Conservation (phyloP, 371 early-diverging fungal genomes). For the Rhizopus sp. region DNA sequence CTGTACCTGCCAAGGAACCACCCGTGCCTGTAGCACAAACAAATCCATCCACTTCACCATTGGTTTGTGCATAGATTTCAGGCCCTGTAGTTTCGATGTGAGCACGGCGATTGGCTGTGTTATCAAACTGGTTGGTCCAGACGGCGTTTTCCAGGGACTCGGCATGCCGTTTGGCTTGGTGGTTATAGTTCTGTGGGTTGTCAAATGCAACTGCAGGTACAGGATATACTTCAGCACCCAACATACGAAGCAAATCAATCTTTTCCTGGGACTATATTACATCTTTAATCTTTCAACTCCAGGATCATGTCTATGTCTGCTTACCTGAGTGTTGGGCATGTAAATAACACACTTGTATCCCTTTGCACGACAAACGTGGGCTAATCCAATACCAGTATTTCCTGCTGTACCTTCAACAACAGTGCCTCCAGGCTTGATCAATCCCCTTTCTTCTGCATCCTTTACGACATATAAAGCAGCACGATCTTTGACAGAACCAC, state of each 20-base stretch:
- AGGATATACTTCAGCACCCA: constrained; percentile 88
- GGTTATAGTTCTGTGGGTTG: constrained; percentile 93
- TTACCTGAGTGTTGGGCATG: constrained; percentile 94
- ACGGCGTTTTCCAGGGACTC: constrained; percentile 80
- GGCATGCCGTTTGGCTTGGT: constrained; percentile 90
- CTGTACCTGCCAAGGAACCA: constrained; percentile 88
- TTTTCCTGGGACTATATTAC: constrained; percentile 79
- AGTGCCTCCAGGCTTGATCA: constrained; percentile 89
- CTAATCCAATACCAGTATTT: constrained; percentile 96
- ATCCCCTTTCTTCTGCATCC: constrained; percentile 89
- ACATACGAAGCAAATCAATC: constrained; percentile 88
- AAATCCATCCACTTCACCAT: constrained; percentile 82
- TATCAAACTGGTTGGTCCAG: constrained; percentile 96
- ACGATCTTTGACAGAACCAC: constrained; percentile 96
- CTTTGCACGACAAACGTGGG: constrained; percentile 93
- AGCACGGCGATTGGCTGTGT: constrained; percentile 84
- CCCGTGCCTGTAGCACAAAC: constrained; percentile 93
- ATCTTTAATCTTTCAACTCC: no score
- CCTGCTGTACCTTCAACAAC: constrained; percentile 96
- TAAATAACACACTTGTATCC: constrained; percentile 96
- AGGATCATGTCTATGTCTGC: neutral
- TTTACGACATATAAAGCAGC: constrained; percentile 92
- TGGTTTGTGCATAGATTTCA: constrained; percentile 88
- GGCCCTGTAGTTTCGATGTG: constrained; percentile 96
- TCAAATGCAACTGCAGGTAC: constrained; percentile 92